Conservation (phyloP, 768 basidiomycete genomes). For the Lentinula raphanica region DNA sequence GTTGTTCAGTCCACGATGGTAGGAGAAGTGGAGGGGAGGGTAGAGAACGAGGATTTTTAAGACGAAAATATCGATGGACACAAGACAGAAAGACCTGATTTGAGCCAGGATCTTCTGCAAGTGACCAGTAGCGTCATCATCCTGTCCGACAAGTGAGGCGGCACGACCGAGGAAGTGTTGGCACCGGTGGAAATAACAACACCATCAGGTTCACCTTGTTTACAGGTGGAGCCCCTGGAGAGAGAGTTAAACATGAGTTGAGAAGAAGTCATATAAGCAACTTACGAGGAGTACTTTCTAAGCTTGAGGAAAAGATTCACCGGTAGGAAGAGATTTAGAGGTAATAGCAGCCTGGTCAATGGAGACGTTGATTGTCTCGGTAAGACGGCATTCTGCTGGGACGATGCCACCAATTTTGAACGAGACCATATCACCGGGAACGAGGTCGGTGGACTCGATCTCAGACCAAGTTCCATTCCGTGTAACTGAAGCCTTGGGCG, state of each 20-base stretch:
- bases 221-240: slow-evolving; percentile 89
- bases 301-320: too few species aligned
- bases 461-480: slow-evolving; percentile 83
- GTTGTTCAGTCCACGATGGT: slow-evolving; percentile 94
- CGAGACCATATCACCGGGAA: slow-evolving; percentile 92
- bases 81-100: slow-evolving; percentile 95
- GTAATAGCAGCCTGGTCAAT: slow-evolving; percentile 98
- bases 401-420: slow-evolving; percentile 99
- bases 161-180: slow-evolving; percentile 99
- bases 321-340: slow-evolving; percentile 96
- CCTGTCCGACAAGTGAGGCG: slow-evolving; percentile 93
- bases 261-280: slow-evolving; percentile 23
- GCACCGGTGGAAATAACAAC: slow-evolving; percentile 97
- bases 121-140: slow-evolving; percentile 97
- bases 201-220: slow-evolving; percentile 98
- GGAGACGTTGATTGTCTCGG: slow-evolving; percentile 94
- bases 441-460: slow-evolving; percentile 84
- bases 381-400: slow-evolving; percentile 95
- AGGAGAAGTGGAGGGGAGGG: slow-evolving; percentile 83
- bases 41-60: slow-evolving; percentile 94
- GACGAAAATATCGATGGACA: slow-evolving; percentile 95
- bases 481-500: slow-evolving; percentile 94
- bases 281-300: slow-evolving; percentile 98
- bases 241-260: not conserved
- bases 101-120: slow-evolving; percentile 98